phyloP scores from a whole-genome alignment of 192 early-diverging fungal genomes.

The Anaeromyces robustus region DNA sequence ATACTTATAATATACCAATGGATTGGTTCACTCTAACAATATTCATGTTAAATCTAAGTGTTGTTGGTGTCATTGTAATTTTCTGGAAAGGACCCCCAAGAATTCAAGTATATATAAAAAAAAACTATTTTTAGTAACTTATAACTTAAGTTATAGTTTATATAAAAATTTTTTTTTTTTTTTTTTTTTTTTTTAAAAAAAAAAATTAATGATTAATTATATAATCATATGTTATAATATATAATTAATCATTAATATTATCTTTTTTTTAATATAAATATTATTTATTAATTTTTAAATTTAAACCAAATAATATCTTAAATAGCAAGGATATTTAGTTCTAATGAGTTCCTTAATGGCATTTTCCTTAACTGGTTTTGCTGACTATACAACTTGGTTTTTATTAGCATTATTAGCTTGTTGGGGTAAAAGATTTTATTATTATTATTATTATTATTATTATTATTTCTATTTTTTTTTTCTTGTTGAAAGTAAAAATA shows the following conservation, averaged over 20 bases:
- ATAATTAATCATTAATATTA: too few species aligned
- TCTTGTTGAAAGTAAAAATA: not conserved
- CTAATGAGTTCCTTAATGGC: slow-evolving; percentile 69
- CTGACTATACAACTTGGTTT: slow-evolving; percentile 70
- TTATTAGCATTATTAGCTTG: slow-evolving; percentile 57
- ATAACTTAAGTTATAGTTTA: too few species aligned
- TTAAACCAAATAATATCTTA: too few species aligned
- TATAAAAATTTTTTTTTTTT: too few species aligned
- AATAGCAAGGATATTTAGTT: slow-evolving; percentile 59
- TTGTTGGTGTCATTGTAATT: slow-evolving; percentile 50
- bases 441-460: not conserved
- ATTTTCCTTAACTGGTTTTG: slow-evolving; percentile 42
- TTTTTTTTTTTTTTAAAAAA: too few species aligned
- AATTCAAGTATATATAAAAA: slow-evolving; percentile 13
- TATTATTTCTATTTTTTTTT: not conserved
- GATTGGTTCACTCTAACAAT: slow-evolving; percentile 60
- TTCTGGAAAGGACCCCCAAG: slow-evolving; percentile 71
- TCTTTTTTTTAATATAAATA: too few species aligned
- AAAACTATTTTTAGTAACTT: too few species aligned
- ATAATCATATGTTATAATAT: too few species aligned
- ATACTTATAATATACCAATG: slow-evolving; percentile 28
- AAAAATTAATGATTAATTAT: too few species aligned
- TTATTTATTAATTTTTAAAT: too few species aligned
- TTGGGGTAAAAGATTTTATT: slow-evolving; percentile 43
- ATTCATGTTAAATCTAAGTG: slow-evolving; percentile 64